Evolutionary conservation across 129 eudicot genomes (phyloP).

Genomic region (Flaveria trinervia): DNA sequence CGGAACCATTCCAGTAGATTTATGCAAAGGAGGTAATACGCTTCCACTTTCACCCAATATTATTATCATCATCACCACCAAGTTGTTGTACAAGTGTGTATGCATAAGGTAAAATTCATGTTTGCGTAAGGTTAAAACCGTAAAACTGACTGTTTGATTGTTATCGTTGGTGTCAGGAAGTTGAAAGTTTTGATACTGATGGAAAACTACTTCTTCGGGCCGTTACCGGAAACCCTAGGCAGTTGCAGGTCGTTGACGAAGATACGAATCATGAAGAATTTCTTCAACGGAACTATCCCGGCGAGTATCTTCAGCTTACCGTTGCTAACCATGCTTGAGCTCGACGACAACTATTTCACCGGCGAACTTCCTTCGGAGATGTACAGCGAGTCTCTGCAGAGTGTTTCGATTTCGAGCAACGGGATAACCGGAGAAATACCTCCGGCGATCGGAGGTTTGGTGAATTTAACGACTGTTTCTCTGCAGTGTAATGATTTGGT

Average conservation of each 20-base stretch:
- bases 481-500: constrained; percentile 50
- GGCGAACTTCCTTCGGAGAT: constrained; percentile 58
- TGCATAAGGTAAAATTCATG: too few species aligned
- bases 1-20: constrained; percentile 56
- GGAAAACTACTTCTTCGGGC: constrained; percentile 66
- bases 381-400: constrained; percentile 38
- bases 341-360: constrained; percentile 59
- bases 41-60: too few species aligned
- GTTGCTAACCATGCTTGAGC: constrained; percentile 53
- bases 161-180: constrained; percentile 37
- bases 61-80: too few species aligned
- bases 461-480: constrained; percentile 39
- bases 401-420: constrained; percentile 57
- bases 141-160: not conserved
- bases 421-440: constrained; percentile 64
- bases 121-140: too few species aligned
- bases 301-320: constrained; percentile 70
- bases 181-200: constrained; percentile 55
- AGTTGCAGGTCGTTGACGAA: constrained; percentile 57
- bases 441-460: constrained; percentile 52
- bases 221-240: constrained; percentile 65
- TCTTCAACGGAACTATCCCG: constrained; percentile 68
- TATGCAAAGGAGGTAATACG: constrained; percentile 55
- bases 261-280: constrained; percentile 59
- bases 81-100: too few species aligned